phyloP scores from a whole-genome alignment of 257 asterid species.

The Solanum tarijense region DNA sequence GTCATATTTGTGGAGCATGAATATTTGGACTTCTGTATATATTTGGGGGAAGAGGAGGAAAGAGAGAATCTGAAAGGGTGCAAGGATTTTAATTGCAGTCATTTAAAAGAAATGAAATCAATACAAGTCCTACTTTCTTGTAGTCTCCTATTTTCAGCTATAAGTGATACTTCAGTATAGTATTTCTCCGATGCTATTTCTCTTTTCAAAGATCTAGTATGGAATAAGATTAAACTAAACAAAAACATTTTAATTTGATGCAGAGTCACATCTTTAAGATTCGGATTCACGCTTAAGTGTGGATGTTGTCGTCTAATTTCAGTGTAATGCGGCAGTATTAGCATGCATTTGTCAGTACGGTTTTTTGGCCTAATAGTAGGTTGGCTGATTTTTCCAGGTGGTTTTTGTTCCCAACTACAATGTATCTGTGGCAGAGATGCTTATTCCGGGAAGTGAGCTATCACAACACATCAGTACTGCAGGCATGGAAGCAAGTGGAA shows the following conservation, averaged over 20 bases:
- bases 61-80: not conserved
- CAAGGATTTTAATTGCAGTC: not conserved
- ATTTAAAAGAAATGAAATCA: not conserved
- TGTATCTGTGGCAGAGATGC: constrained; percentile 96
- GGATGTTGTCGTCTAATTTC: not conserved
- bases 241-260: not conserved
- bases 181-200: not conserved
- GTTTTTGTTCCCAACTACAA: constrained; percentile 96
- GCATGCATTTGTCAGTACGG: not conserved
- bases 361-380: not conserved
- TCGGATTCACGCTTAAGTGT: not conserved
- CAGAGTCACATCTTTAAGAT: not conserved
- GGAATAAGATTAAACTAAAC: not conserved
- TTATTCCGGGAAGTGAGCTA: constrained; percentile 96
- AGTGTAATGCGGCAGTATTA: not conserved
- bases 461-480: constrained; percentile 99
- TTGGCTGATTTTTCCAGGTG: constrained; percentile 38
- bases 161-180: not conserved
- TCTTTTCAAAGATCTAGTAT: not conserved
- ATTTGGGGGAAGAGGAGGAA: not conserved
- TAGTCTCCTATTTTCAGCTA: not conserved
- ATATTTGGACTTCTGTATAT: not conserved
- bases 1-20: not conserved
- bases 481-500: constrained; percentile 99
- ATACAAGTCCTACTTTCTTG: not conserved